Evolutionary conservation across 805 yeast genomes (phyloP).

Genomic region (Sporopachydermia quercuum): DNA sequence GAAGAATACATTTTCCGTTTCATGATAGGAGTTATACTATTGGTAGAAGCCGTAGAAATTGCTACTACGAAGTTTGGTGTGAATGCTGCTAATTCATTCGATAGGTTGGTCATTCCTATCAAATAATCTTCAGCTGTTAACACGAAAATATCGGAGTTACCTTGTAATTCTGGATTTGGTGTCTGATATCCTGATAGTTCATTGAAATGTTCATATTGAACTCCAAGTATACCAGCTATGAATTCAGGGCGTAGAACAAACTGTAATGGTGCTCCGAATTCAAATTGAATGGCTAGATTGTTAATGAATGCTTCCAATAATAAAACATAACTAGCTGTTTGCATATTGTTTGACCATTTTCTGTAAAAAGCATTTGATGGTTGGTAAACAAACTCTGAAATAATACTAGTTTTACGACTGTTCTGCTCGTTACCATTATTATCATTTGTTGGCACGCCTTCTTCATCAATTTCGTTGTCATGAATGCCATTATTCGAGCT

Average conservation of each 20-base stretch:
- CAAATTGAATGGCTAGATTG: background rate
- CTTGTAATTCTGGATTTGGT: no score
- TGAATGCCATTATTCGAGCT: no score
- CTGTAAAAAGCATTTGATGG: background rate
- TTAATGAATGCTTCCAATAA: background rate
- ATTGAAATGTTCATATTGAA: background rate
- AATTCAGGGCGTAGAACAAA: background rate
- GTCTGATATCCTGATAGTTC: no score
- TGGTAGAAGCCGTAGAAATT: background rate
- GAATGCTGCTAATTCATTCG: background rate
- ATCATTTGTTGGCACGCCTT: no score
- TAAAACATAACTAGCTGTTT: background rate
- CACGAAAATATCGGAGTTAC: background rate
- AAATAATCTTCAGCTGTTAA: conserved; percentile 1
- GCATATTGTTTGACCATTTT: background rate
- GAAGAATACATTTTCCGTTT: background rate
- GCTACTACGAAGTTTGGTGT: background rate
- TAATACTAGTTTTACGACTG: background rate
- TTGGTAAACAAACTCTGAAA: background rate
- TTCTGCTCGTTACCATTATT: background rate
- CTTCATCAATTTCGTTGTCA: no score
- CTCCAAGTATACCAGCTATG: background rate
- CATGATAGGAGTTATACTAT: background rate
- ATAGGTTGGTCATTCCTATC: background rate
- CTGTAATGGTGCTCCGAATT: background rate